A percentile compares a stretch with the other conserved stretches of the same genome.
phyloP scores from a whole-genome alignment of 441 rosid species.

The Adansonia madagascariensis region DNA sequence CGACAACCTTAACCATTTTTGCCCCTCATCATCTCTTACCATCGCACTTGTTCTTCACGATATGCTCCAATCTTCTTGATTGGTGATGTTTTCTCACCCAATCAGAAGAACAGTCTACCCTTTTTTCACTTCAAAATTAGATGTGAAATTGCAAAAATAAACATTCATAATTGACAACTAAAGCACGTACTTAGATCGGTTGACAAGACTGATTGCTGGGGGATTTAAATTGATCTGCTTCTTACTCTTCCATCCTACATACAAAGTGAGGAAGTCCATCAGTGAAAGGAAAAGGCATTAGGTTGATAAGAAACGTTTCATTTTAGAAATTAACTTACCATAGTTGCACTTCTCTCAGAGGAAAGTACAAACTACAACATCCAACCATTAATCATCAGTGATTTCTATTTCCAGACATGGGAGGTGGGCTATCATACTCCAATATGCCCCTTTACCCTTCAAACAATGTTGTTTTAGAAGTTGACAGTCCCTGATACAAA shows the following conservation, averaged over 20 bases:
- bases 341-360: neutral
- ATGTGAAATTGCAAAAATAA: neutral
- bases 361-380: slow-evolving; percentile 11
- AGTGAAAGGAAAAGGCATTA: neutral
- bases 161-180: neutral
- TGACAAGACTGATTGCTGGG: neutral
- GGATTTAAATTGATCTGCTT: neutral
- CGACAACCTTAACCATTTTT: neutral
- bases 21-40: neutral
- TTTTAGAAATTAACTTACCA: neutral
- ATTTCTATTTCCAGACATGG: slow-evolving; percentile 22
- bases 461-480: slow-evolving; percentile 15
- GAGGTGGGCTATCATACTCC: slow-evolving; percentile 22
- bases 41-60: neutral
- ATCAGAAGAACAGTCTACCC: too few relatives aligned
- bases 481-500: slow-evolving; percentile 19
- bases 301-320: neutral
- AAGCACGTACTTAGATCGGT: neutral
- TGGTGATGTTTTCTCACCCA: too few relatives aligned
- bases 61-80: neutral
- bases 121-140: neutral
- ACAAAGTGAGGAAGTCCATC: neutral
- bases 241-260: slow-evolving; percentile 5
- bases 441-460: slow-evolving; percentile 18
- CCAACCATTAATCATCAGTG: neutral